Conservation (phyloP, 169 alveolate species). For the Plasmodium ovale region DNA sequence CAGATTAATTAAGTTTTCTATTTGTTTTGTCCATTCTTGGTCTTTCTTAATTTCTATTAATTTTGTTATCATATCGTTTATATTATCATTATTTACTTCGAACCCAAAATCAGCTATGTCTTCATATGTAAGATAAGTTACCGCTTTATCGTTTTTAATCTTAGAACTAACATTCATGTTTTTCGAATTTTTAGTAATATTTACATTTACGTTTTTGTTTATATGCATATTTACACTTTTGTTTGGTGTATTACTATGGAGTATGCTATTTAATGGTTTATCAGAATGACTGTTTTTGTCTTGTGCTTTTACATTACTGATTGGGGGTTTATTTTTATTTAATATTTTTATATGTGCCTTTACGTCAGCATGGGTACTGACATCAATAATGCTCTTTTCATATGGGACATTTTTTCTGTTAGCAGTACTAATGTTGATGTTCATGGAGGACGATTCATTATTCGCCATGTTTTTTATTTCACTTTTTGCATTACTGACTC, state of each 20-base stretch:
- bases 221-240: background rate
- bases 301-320: background rate
- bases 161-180: constrained; percentile 28
- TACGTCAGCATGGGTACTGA: background rate
- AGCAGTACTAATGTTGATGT: background rate
- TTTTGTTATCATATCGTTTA: constrained; percentile 36
- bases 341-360: background rate
- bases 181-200: constrained; percentile 2
- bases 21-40: constrained; percentile 75
- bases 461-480: constrained; percentile 18
- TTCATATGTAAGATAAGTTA: constrained; percentile 54
- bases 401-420: background rate
- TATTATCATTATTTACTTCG: constrained; percentile 36
- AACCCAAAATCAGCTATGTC: constrained; percentile 47
- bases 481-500: background rate
- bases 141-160: constrained; percentile 53
- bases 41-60: constrained; percentile 37
- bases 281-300: background rate
- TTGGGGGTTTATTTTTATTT: constrained; percentile 6
- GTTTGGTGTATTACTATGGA: constrained; percentile 4
- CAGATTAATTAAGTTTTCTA: constrained; percentile 64
- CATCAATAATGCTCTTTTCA: background rate
- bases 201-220: background rate
- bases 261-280: background rate
- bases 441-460: background rate